phyloP scores from a whole-genome alignment of 176 grass and related monocot species.

The Urochloa ruziziensis region DNA sequence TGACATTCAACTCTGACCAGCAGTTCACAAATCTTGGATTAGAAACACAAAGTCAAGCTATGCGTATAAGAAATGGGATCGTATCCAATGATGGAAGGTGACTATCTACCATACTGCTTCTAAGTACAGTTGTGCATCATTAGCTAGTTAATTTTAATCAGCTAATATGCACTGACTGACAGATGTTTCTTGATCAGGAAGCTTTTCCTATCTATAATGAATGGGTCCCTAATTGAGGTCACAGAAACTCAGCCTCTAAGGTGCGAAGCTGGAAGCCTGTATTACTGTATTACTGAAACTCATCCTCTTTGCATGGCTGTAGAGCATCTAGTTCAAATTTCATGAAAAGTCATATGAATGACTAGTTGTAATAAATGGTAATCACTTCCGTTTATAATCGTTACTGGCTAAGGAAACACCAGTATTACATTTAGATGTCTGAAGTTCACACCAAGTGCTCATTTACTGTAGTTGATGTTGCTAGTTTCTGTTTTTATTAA shows the following conservation, averaged over 20 bases:
- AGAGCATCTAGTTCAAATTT: slow-evolving; percentile 35
- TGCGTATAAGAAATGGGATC: slow-evolving; percentile 59
- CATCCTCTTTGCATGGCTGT: slow-evolving; percentile 21
- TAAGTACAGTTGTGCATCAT: neutral
- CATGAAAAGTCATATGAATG: neutral
- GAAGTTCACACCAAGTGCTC: neutral
- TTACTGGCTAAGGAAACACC: neutral
- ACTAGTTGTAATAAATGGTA: neutral
- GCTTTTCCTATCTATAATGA: slow-evolving; percentile 66
- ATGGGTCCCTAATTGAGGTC: slow-evolving; percentile 77
- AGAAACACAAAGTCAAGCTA: slow-evolving; percentile 37
- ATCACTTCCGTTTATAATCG: slow-evolving; percentile 3
- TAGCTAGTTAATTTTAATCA: neutral
- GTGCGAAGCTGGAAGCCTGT: slow-evolving; percentile 30
- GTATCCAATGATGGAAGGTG: slow-evolving; percentile 75
- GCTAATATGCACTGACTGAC: slow-evolving; percentile 42
- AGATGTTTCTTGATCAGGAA: slow-evolving; percentile 58
- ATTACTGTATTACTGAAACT: neutral
- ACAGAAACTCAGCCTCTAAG: slow-evolving; percentile 83
- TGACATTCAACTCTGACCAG: slow-evolving; percentile 51
- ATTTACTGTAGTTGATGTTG: neutral
- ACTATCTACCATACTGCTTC: slow-evolving; percentile 19
- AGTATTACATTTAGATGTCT: neutral
- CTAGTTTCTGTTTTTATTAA: slow-evolving; percentile 5
- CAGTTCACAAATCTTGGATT: slow-evolving; percentile 46